Conservation (phyloP, 306 rosid species). For the Crataegus laevigata region DNA sequence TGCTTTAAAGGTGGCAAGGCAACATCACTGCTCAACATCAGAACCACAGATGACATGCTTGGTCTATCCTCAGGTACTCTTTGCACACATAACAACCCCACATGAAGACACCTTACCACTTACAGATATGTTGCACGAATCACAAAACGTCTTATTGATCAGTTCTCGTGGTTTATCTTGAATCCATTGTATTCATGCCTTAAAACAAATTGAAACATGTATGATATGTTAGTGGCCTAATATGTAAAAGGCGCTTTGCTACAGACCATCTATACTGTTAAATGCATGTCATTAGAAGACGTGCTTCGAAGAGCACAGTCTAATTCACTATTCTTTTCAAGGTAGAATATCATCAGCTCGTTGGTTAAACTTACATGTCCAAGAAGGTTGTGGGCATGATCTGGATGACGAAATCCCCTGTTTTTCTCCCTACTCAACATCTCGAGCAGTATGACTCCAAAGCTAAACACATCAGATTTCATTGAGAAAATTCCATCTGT, state of each 20-base stretch:
- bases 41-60: no score
- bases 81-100: no score
- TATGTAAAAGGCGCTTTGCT: no score
- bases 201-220: neutral
- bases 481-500: no score
- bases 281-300: no score
- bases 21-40: no score
- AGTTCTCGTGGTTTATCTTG: constrained; percentile 1
- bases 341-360: neutral
- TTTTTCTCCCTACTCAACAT: constrained; percentile 23
- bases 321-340: no score
- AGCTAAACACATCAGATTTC: no score
- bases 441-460: neutral
- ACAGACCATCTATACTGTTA: no score
- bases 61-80: no score
- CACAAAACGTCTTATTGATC: neutral
- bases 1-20: no score
- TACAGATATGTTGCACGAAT: neutral
- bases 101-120: neutral
- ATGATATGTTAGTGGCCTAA: neutral
- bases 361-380: constrained; percentile 15
- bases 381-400: constrained; percentile 10
- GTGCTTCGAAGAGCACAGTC: no score
- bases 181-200: constrained; percentile 20
- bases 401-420: neutral